phyloP scores from a whole-genome alignment of 2,329 filamentous ascomycete species.

The Trichoderma sp. region DNA sequence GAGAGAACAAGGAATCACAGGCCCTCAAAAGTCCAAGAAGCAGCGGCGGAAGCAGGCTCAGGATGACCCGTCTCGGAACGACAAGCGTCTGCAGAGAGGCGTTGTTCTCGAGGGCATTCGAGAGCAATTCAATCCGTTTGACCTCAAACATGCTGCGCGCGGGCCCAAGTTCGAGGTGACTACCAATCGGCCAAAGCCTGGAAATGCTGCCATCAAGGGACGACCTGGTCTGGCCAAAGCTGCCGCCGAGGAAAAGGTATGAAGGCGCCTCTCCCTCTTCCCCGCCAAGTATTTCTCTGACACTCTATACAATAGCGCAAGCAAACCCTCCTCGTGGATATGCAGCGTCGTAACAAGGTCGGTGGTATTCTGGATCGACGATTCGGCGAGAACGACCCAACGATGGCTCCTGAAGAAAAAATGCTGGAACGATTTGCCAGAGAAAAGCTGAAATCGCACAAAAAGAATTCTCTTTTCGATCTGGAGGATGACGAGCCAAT shows the following conservation, averaged over 20 bases:
- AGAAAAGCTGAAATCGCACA: constrained; percentile 78
- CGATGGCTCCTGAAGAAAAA: constrained; percentile 89
- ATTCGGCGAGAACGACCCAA: constrained; percentile 93
- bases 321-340: constrained; percentile 81
- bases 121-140: constrained; percentile 97
- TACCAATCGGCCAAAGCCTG: constrained; percentile 57
- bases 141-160: constrained; percentile 76
- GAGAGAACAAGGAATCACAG: constrained; percentile 82
- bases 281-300: neutral
- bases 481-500: constrained; percentile 70
- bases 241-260: constrained; percentile 78
- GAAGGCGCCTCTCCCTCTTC: constrained; percentile 20
- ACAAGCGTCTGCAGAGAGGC: constrained; percentile 74
- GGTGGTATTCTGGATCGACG: constrained; percentile 90
- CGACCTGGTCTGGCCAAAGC: constrained; percentile 84
- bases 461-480: constrained; percentile 80
- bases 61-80: constrained; percentile 61
- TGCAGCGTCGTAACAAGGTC: constrained; percentile 85
- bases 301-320: constrained; percentile 54
- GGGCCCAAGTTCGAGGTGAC: constrained; percentile 85
- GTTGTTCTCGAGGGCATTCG: constrained; percentile 81
- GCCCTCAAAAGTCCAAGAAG: constrained; percentile 93
- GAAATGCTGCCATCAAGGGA: constrained; percentile 59
- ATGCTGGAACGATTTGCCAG: constrained; percentile 87
- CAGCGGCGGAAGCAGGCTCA: constrained; percentile 74